Percentiles rank a stretch among this genome's conserved stretches.
Conservation (phyloP, 495 filamentous ascomycete genomes). For the Friedmanniomyces simplex region DNA sequence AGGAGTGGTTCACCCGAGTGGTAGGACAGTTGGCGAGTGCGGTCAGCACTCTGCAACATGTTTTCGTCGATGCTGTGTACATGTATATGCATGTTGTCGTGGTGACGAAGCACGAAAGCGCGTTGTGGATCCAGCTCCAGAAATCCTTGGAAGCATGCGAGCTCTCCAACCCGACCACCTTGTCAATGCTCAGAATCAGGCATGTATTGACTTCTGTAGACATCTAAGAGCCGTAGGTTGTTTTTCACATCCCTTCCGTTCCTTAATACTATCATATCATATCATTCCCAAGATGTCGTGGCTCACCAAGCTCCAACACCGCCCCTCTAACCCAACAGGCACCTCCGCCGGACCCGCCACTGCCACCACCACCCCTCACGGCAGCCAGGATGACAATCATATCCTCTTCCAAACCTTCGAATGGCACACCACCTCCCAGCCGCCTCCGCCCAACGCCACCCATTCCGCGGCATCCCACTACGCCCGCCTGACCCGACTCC, state of each 20-base stretch:
- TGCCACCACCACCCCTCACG: slow-evolving; percentile 23
- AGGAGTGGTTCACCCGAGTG: too few species aligned
- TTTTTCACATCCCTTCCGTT: neutral
- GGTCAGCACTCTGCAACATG: too few species aligned
- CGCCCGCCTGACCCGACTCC: slow-evolving; percentile 43
- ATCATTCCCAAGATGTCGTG: neutral
- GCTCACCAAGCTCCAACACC: neutral
- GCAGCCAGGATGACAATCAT: slow-evolving; percentile 35
- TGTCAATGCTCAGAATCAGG: too few species aligned
- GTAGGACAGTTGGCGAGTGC: too few species aligned
- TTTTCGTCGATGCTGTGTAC: too few species aligned
- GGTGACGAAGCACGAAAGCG: too few species aligned
- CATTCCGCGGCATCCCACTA: slow-evolving; percentile 40
- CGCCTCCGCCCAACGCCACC: slow-evolving; percentile 12
- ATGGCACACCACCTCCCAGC: slow-evolving; percentile 60
- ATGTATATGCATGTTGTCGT: too few species aligned
- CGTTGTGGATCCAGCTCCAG: too few species aligned
- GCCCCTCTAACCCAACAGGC: neutral
- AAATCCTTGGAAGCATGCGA: too few species aligned
- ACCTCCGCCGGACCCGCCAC: neutral
- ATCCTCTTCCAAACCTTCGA: slow-evolving; percentile 66
- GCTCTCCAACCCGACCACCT: too few species aligned
- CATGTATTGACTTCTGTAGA: too few species aligned
- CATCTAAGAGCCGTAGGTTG: neutral
- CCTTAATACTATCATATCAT: neutral